Conservation (phyloP, 495 filamentous ascomycete species). For the Antarctomyces pellizariae region DNA sequence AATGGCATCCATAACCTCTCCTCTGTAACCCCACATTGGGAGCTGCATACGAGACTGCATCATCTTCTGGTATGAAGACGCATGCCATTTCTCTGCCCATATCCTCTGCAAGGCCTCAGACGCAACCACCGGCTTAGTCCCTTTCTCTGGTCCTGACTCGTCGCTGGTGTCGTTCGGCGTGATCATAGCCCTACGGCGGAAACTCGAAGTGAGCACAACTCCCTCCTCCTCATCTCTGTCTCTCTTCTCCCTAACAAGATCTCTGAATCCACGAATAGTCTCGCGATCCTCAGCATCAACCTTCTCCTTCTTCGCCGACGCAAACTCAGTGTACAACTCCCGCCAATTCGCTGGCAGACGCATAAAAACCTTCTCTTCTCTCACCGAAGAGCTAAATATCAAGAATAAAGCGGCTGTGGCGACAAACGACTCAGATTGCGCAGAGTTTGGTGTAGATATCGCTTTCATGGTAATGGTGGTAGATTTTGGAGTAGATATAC, state of each 20-base stretch:
- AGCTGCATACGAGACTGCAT: slow-evolving; percentile 43
- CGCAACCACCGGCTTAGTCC: slow-evolving; percentile 12
- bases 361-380: slow-evolving; percentile 68
- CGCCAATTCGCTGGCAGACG: slow-evolving; percentile 60
- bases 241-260: slow-evolving; percentile 29
- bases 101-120: slow-evolving; percentile 30
- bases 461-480: slow-evolving; percentile 45
- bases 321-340: slow-evolving; percentile 65
- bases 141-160: slow-evolving; percentile 17
- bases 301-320: slow-evolving; percentile 39
- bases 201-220: slow-evolving; percentile 45
- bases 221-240: slow-evolving; percentile 44
- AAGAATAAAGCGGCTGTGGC: slow-evolving; percentile 63
- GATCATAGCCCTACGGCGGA: slow-evolving; percentile 30
- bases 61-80: slow-evolving; percentile 35
- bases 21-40: slow-evolving; percentile 71
- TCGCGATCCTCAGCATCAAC: slow-evolving; percentile 43
- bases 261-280: slow-evolving; percentile 34
- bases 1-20: slow-evolving; percentile 49
- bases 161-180: slow-evolving; percentile 22
- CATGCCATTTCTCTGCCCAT: slow-evolving; percentile 46
- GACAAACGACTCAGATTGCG: slow-evolving; percentile 71
- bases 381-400: slow-evolving; percentile 48
- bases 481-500: slow-evolving; percentile 16
- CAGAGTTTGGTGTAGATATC: slow-evolving; percentile 46